A percentile compares a stretch with the other conserved stretches of the same genome.
Evolutionary conservation across 2,329 filamentous ascomycete species (phyloP).

Genomic region (Paramyrothecium roridum): DNA sequence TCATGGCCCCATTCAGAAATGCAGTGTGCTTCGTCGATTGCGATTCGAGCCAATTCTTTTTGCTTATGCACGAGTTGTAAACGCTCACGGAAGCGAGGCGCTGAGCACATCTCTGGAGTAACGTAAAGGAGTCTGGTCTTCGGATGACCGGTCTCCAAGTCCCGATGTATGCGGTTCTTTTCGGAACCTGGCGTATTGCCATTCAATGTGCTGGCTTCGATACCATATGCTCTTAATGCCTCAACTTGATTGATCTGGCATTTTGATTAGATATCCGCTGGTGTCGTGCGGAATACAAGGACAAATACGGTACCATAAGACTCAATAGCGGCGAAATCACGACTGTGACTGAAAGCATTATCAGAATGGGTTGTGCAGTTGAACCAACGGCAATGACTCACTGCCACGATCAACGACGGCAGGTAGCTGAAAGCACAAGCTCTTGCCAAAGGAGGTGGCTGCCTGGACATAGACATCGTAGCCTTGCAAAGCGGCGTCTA

Average conservation of each 20-base stretch:
- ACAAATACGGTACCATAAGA: constrained; percentile 64
- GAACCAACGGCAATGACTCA: constrained; percentile 40
- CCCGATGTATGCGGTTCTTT: constrained; percentile 67
- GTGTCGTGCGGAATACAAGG: background rate
- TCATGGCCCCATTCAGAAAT: constrained; percentile 99
- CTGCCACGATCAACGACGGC: constrained; percentile 84
- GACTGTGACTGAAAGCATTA: constrained; percentile 64
- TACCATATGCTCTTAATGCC: constrained; percentile 67
- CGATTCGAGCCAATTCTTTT: constrained; percentile 80
- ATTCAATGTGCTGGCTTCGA: constrained; percentile 83
- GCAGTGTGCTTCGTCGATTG: constrained; percentile 93
- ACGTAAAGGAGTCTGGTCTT: constrained; percentile 83
- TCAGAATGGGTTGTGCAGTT: background rate
- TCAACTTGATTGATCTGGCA: constrained; percentile 88
- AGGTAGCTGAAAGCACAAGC: constrained; percentile 87
- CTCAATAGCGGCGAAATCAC: constrained; percentile 87
- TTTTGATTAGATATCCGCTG: background rate
- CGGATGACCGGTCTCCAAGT: constrained; percentile 86
- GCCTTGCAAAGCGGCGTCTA: constrained; percentile 73
- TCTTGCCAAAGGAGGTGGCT: constrained; percentile 88
- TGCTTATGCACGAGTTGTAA: constrained; percentile 74
- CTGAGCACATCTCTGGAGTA: constrained; percentile 83
- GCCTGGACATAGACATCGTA: constrained; percentile 94
- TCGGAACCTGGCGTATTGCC: constrained; percentile 69
- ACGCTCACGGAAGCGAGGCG: constrained; percentile 71